phyloP scores from a whole-genome alignment of 2,329 filamentous ascomycete species.

The Diatrype stigma region DNA sequence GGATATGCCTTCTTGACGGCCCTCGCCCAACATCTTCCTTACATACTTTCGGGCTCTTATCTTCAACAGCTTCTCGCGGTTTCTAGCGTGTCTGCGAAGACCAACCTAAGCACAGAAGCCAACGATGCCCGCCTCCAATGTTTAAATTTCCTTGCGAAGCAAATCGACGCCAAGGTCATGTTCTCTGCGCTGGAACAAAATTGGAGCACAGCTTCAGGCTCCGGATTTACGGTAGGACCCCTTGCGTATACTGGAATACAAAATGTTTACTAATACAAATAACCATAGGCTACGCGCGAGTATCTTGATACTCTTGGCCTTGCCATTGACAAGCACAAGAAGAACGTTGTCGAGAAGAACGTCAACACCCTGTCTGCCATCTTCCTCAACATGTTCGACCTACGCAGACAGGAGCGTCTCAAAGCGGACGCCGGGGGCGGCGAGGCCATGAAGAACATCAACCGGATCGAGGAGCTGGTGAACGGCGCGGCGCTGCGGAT shows the following conservation, averaged over 20 bases:
- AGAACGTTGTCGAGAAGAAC: constrained; percentile 74
- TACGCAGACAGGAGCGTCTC: constrained; percentile 54
- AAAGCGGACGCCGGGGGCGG: constrained; percentile 42
- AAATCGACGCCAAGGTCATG: constrained; percentile 71
- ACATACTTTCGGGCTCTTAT: constrained; percentile 77
- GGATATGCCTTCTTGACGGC: constrained; percentile 75
- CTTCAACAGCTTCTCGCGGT: constrained; percentile 67
- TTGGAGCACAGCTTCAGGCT: constrained; percentile 60
- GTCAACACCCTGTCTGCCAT: constrained; percentile 64
- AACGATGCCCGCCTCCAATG: constrained; percentile 65
- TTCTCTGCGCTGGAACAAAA: constrained; percentile 69
- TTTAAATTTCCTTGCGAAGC: constrained; percentile 69
- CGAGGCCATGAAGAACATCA: constrained; percentile 43
- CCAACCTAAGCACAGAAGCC: constrained; percentile 56
- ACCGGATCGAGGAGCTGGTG: constrained; percentile 58
- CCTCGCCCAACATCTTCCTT: constrained; percentile 78
- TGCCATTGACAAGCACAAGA: constrained; percentile 73
- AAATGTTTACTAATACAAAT: constrained; percentile 24
- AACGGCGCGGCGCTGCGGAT: constrained; percentile 78
- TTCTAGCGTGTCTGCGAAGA: constrained; percentile 67
- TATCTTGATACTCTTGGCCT: constrained; percentile 65
- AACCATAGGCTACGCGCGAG: constrained; percentile 58
- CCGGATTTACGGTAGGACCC: constrained; percentile 57
- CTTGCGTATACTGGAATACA: neutral
- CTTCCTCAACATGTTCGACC: constrained; percentile 57